These are phyloP conservation scores for Eucalyptus sp. DNA, from an alignment of 345 rosid species.

Conservation along the genomic window DNA sequence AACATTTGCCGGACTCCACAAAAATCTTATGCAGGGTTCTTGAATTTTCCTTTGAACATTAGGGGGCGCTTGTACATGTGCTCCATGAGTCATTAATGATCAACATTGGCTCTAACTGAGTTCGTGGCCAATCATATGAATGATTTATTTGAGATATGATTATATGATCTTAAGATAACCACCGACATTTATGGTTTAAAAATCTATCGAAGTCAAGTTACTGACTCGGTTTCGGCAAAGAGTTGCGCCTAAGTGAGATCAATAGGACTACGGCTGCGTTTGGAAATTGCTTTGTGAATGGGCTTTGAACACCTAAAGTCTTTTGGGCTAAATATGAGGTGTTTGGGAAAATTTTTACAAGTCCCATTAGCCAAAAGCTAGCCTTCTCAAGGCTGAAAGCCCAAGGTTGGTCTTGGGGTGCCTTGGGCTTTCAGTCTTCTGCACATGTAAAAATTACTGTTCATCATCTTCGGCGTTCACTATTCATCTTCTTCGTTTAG, in stretches of 20 bases:
- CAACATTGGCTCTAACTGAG: background rate
- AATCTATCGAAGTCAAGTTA: background rate
- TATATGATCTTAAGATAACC: background rate
- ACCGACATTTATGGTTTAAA: background rate
- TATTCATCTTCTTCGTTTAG: too few relatives aligned
- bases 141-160: background rate
- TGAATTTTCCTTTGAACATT: slow-evolving; percentile 4
- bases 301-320: too few relatives aligned
- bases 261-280: background rate
- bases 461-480: too few relatives aligned
- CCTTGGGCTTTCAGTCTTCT: too few relatives aligned
- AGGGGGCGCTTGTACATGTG: slow-evolving; percentile 1
- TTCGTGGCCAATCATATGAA: background rate
- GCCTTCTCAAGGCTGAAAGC: too few relatives aligned
- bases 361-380: too few relatives aligned
- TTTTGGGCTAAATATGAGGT: too few relatives aligned
- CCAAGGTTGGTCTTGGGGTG: too few relatives aligned
- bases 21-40: slow-evolving; percentile 9
- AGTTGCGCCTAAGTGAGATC: background rate
- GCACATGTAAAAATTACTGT: too few relatives aligned
- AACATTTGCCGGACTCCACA: slow-evolving; percentile 14
- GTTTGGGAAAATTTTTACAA: too few relatives aligned
- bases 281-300: too few relatives aligned
- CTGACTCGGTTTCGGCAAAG: background rate
- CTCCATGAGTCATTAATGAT: background rate